Evolutionary conservation across 768 basidiomycete species (phyloP).

Genomic region (Piloderma croceum): DNA sequence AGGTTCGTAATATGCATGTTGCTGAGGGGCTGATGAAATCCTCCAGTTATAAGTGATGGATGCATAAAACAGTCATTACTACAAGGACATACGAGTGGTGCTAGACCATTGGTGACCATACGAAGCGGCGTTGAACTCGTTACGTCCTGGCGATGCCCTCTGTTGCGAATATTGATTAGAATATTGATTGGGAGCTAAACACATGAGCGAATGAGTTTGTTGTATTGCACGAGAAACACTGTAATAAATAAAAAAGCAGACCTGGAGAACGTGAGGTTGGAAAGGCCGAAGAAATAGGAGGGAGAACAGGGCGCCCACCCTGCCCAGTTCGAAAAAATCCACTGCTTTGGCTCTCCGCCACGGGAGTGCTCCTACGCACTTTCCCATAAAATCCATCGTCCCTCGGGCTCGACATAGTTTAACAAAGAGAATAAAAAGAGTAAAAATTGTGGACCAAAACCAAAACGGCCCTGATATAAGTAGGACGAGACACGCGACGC

Average conservation of each 20-base stretch:
- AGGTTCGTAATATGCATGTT: constrained; percentile 51
- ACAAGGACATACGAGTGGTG: constrained; percentile 27
- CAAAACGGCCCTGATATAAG: constrained; percentile 43
- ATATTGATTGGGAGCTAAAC: constrained; percentile 56
- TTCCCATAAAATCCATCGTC: constrained; percentile 69
- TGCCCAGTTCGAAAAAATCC: constrained; percentile 73
- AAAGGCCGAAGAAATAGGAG: constrained; percentile 80
- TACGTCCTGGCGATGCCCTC: constrained; percentile 56
- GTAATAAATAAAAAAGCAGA: constrained; percentile 61
- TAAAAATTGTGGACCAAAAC: constrained; percentile 37
- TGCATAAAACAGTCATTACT: constrained; percentile 33
- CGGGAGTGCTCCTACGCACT: constrained; percentile 60
- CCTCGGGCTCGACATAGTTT: constrained; percentile 64
- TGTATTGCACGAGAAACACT: constrained; percentile 43
- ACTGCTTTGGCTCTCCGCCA: constrained; percentile 54
- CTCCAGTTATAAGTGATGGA: too few relatives aligned
- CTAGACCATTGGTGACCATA: constrained; percentile 42
- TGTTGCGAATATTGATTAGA: constrained; percentile 58
- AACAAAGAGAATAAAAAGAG: constrained; percentile 37
- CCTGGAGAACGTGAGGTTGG: constrained; percentile 89
- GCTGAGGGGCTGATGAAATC: too few relatives aligned
- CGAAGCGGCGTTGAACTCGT: constrained; percentile 47
- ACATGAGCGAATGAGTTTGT: constrained; percentile 53
- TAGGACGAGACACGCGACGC: constrained; percentile 35
- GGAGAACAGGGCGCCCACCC: constrained; percentile 86